A percentile compares a stretch with the other conserved stretches of the same genome.
These are phyloP conservation scores for Penicillium sp. DNA, from an alignment of 2,329 filamentous ascomycete species.

Conservation along the genomic window DNA sequence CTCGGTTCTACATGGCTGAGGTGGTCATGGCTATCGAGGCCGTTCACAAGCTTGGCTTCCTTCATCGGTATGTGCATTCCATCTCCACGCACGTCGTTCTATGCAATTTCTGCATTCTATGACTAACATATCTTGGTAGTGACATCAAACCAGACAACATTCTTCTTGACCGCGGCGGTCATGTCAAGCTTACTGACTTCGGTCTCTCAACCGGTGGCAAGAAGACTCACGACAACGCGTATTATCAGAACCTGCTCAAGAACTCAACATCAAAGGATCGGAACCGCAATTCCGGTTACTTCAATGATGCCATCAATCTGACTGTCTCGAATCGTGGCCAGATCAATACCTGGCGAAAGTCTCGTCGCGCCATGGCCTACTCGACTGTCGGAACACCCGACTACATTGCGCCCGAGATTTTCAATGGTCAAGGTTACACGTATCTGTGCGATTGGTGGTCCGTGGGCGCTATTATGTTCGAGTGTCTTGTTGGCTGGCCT, in stretches of 20 bases:
- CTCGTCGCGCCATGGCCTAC: constrained; percentile 91
- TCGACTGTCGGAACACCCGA: too few relatives aligned
- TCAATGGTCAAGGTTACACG: constrained; percentile 92
- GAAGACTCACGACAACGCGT: constrained; percentile 95
- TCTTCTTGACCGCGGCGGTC: constrained; percentile 87
- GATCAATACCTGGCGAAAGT: constrained; percentile 98
- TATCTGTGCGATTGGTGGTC: constrained; percentile 99
- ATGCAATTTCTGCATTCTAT: too few relatives aligned
- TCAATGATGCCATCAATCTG: constrained; percentile 91
- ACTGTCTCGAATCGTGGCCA: constrained; percentile 96
- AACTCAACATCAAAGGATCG: constrained; percentile 69
- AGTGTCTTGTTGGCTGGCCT: constrained; percentile 97
- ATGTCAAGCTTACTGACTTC: constrained; percentile 98
- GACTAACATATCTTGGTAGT: constrained; percentile 51
- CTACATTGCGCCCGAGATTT: too few relatives aligned
- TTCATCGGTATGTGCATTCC: constrained; percentile 93
- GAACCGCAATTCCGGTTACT: constrained; percentile 89
- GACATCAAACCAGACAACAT: constrained; percentile 99
- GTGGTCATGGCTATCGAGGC: constrained; percentile 98
- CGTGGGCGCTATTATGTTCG: constrained; percentile 98
- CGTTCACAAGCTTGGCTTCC: constrained; percentile 96
- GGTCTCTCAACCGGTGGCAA: constrained; percentile 97
- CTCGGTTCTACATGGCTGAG: constrained; percentile 98
- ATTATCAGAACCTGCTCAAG: constrained; percentile 94
- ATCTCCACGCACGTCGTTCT: too few relatives aligned